These are phyloP conservation scores for Wickerhamomyces chambardii DNA, from an alignment of 805 yeast genomes.

Conservation along the genomic window DNA sequence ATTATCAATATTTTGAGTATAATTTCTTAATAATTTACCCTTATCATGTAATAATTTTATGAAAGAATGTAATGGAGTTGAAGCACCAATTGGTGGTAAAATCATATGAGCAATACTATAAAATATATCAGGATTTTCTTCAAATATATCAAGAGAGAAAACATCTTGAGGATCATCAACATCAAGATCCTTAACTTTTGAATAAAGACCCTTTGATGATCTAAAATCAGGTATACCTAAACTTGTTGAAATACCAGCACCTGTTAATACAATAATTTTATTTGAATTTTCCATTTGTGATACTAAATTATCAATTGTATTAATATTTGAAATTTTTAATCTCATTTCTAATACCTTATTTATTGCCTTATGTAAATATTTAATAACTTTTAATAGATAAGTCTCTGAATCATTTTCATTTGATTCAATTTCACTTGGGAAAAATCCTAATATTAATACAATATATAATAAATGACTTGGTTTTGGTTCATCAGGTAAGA, in stretches of 20 bases:
- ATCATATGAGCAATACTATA: conserved; percentile 83
- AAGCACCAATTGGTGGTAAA: conserved; percentile 60
- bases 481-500: conserved; percentile 51
- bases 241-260: conserved; percentile 90
- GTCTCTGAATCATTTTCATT: conserved; percentile 33
- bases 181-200: conserved; percentile 57
- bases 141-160: conserved; percentile 65
- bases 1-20: conserved; percentile 89
- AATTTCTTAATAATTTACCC: conserved; percentile 71
- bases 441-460: conserved; percentile 57
- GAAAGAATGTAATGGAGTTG: conserved; percentile 76
- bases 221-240: conserved; percentile 91
- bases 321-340: conserved; percentile 41
- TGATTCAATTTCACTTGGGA: conserved; percentile 16
- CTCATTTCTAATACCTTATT: conserved; percentile 51
- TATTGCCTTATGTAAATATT: conserved; percentile 54
- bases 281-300: conserved; percentile 43
- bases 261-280: conserved; percentile 69
- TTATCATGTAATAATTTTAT: conserved; percentile 66
- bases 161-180: conserved; percentile 87
- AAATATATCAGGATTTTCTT: conserved; percentile 69
- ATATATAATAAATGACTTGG: conserved; percentile 47
- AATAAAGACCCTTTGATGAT: conserved; percentile 79
- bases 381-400: conserved; percentile 36
- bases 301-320: conserved; percentile 50